Evolutionary conservation across 495 filamentous ascomycete species (phyloP), one percentile per base, ranked within the genome.

Genomic region (Trichoderma orchidacearum): DNA sequence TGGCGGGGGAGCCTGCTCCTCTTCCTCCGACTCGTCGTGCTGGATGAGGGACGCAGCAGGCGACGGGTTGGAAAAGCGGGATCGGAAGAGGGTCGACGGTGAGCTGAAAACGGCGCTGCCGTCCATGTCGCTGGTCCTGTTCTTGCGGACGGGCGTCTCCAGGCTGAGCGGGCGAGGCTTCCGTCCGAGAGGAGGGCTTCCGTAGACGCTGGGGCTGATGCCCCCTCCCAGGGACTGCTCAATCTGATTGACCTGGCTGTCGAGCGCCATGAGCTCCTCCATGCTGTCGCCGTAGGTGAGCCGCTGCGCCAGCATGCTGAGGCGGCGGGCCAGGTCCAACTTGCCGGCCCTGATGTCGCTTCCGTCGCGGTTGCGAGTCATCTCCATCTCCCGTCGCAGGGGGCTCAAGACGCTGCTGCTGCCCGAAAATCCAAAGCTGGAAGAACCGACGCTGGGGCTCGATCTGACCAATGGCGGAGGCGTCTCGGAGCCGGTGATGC

Each of bases 291-390:
- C 53, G 58, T 60, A 28, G 51, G 61, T 61, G 1, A 81, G 61
- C 17, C 66, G 66, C 12, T 66, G 58, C 3, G 73, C 69, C 38
- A 81, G 61, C 53, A 75, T 71, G 57, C 70, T 70, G 6, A 81
- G 66, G 41, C 78, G 70, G 51, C 77, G 72, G 8, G 76, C 63
- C 29, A 80, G 61, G 4, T 72, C 71, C 62, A 77, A 72, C 56
- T 70, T 74, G 64, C 70, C 73, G 57, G 74, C 71, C 29, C 51
- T 27, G 23, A 35, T 25, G 17, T 56, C 58, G 15, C 35, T 12
- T 25, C 56, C 57, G 11, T 54, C 55, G 28, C 50, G 21, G 15
- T 30, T 48, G 21, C 51, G 53, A 45, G 25, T 23, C 30, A 28
- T 7, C 5, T 29, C 28, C 28, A 55, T 5, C 30, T 55, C 53